These are phyloP conservation scores for Stromatinia cepivora DNA, from an alignment of 2,329 filamentous ascomycete species.

Conservation along the genomic window DNA sequence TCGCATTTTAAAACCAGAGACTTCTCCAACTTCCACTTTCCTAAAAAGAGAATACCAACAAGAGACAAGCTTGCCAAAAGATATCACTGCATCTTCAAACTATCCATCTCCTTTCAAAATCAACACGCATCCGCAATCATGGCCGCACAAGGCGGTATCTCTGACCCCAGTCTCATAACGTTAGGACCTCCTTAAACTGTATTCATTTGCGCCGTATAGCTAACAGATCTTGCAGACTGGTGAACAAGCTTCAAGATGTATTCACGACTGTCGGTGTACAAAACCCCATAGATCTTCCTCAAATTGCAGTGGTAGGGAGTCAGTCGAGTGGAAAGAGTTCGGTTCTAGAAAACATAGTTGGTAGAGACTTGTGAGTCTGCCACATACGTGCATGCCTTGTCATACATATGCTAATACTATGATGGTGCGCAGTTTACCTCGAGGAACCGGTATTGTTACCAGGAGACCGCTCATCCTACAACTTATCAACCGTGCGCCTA, in stretches of 20 bases:
- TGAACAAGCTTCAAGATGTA: constrained; percentile 99
- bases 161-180: constrained; percentile 67
- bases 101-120: constrained; percentile 2
- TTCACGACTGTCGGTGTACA: constrained; percentile 98
- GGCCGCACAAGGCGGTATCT: constrained; percentile 56
- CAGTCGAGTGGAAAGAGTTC: constrained; percentile 99
- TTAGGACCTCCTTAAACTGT: constrained; percentile 43
- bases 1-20: constrained; percentile 4
- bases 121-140: constrained; percentile 22
- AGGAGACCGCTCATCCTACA: constrained; percentile 94
- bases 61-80: background rate
- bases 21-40: constrained; percentile 7
- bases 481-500: constrained; percentile 84
- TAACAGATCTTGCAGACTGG: constrained; percentile 57
- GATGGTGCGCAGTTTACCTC: constrained; percentile 68
- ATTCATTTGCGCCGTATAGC: constrained; percentile 34
- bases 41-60: constrained; percentile 7
- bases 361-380: constrained; percentile 86
- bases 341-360: constrained; percentile 97
- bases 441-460: constrained; percentile 96
- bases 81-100: background rate
- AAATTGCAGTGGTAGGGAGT: constrained; percentile 97
- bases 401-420: constrained; percentile 35
- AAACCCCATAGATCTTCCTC: constrained; percentile 97
- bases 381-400: constrained; percentile 26